Evolutionary conservation across 1,284 basidiomycete genomes (phyloP).

Genomic region (Puccinia triticina): DNA sequence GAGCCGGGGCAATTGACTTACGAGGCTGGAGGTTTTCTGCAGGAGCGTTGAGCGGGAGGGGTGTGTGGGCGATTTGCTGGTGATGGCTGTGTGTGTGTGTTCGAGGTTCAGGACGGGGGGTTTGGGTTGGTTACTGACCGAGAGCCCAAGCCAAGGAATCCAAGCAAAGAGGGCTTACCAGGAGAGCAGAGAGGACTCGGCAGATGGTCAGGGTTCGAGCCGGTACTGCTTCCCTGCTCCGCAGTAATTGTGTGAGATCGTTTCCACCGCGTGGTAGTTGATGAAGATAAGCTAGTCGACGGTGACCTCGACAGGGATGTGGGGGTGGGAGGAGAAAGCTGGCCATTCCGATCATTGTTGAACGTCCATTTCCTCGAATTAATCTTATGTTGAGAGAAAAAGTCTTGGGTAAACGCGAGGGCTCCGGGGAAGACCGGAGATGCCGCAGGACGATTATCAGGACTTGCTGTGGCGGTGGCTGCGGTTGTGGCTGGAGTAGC

Average conservation of each 20-base stretch:
- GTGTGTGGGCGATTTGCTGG: too few species aligned
- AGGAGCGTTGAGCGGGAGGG: too few species aligned
- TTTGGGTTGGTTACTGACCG: too few species aligned
- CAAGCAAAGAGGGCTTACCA: too few species aligned
- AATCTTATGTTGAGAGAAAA: neutral
- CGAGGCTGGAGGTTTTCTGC: too few species aligned
- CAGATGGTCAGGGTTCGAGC: neutral
- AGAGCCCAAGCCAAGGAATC: too few species aligned
- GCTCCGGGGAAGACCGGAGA: neutral
- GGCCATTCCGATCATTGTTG: neutral
- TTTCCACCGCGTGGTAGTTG: neutral
- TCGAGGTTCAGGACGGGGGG: too few species aligned
- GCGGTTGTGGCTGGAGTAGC: slow-evolving; percentile 62
- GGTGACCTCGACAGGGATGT: neutral
- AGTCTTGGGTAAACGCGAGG: neutral
- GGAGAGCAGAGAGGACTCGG: neutral
- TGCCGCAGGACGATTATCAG: neutral
- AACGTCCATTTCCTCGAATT: neutral
- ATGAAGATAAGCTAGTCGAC: neutral
- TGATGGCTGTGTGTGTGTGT: too few species aligned
- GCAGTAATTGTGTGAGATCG: slow-evolving; percentile 31
- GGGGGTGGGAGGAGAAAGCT: neutral
- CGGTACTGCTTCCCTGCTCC: neutral
- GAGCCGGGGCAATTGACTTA: too few species aligned
- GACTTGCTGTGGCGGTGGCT: neutral